A percentile compares a stretch with the other conserved stretches of the same genome.
Evolutionary conservation across 1,284 basidiomycete genomes (phyloP).

Genomic region (Rhodotorula glutinis): DNA sequence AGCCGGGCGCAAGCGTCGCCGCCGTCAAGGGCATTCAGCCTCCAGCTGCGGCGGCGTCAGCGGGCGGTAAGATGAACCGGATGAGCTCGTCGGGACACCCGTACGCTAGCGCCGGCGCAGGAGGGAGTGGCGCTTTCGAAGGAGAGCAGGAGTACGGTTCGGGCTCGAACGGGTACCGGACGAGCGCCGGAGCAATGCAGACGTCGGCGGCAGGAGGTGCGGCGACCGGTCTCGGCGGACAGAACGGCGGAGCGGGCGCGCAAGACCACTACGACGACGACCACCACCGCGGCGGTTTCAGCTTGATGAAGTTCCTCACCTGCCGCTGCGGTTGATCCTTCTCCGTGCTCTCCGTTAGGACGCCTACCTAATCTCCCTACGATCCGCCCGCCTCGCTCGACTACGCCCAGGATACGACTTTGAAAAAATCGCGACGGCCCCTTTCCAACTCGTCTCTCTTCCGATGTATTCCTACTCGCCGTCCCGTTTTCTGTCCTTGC

Average conservation of each 20-base stretch:
- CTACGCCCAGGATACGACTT: too few species aligned
- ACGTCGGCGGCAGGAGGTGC: neutral
- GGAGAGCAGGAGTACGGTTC: constrained; percentile 6
- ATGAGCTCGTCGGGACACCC: constrained; percentile 14
- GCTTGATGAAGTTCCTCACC: constrained; percentile 47
- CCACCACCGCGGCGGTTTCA: constrained; percentile 42
- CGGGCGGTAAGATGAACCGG: constrained; percentile 11
- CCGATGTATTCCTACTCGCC: too few species aligned
- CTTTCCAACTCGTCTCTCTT: too few species aligned
- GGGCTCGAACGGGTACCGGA: constrained; percentile 9
- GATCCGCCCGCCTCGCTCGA: too few species aligned
- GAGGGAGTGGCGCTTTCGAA: constrained; percentile 4
- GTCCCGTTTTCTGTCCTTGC: too few species aligned
- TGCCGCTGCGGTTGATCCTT: constrained; percentile 46
- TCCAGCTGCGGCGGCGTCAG: constrained; percentile 45
- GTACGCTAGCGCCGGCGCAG: constrained; percentile 21
- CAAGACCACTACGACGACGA: constrained; percentile 41
- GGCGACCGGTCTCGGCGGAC: neutral
- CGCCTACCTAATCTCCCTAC: too few species aligned
- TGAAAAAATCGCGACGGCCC: too few species aligned
- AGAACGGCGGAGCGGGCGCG: neutral
- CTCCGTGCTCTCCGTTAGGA: too few species aligned
- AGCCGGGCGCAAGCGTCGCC: constrained; percentile 64
- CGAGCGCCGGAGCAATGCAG: neutral
- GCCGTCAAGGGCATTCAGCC: constrained; percentile 69